Conservation (phyloP, 2,329 filamentous ascomycete species). For the Cladorrhinum sp. region DNA sequence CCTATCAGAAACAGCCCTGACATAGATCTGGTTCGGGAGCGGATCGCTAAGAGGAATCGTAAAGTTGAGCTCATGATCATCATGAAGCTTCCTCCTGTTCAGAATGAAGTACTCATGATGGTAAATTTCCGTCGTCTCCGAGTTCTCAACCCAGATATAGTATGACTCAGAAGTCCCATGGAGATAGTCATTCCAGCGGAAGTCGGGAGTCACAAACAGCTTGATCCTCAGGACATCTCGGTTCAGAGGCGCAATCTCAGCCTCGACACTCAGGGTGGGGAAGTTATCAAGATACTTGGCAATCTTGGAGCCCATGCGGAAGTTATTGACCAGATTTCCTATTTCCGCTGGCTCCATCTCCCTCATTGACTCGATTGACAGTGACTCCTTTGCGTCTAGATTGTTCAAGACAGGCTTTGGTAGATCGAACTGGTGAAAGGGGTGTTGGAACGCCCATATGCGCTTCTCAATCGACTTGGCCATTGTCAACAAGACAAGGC, state of each 20-base stretch:
- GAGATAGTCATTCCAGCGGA: constrained; percentile 88
- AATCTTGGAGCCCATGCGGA: constrained; percentile 79
- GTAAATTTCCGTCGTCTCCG: constrained; percentile 94
- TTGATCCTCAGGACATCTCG: constrained; percentile 91
- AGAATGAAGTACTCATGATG: constrained; percentile 97
- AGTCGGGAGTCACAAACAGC: constrained; percentile 82
- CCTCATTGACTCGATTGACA: constrained; percentile 77
- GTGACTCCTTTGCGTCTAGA: constrained; percentile 73
- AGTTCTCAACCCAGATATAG: constrained; percentile 99
- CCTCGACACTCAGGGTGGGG: constrained; percentile 84
- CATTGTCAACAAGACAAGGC: constrained; percentile 81
- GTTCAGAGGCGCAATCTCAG: constrained; percentile 93
- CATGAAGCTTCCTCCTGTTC: constrained; percentile 81
- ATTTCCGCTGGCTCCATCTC: constrained; percentile 95
- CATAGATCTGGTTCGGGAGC: constrained; percentile 91
- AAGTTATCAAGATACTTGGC: constrained; percentile 83
- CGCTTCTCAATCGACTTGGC: constrained; percentile 97
- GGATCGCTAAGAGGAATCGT: constrained; percentile 94
- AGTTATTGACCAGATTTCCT: constrained; percentile 85
- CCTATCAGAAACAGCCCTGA: constrained; percentile 87
- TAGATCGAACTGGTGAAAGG: constrained; percentile 91
- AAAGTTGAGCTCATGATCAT: constrained; percentile 97
- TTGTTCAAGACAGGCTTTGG: constrained; percentile 79
- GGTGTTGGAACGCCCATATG: constrained; percentile 93
- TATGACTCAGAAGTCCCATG: constrained; percentile 95